Evolutionary conservation across 179 eudicot genomes (phyloP), one percentile per base, ranked within the genome.

Genomic region (Silene noctiflora): DNA sequence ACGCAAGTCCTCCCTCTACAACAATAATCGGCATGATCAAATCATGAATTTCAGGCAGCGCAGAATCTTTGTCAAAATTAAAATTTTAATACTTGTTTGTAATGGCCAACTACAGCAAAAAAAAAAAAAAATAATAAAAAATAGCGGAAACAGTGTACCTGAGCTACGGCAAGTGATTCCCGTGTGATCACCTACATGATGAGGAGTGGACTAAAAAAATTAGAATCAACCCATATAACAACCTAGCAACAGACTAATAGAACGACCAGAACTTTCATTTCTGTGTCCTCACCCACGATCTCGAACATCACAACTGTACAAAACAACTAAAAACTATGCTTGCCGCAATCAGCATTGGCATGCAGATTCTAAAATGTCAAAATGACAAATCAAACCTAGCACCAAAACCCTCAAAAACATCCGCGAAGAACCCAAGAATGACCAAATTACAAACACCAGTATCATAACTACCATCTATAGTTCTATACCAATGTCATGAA

Each of bases 161-260:
- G 96, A 27, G 93, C 96, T 58, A 81, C 86, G 73, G 83, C 77
- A 73, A 89, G 91, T 29, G 89, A 84, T 69, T 89, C 93, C 79
- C 81, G 86, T 12, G 82, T 89, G 77, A 91, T 91, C 75, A 91
- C 96, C 96, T 91, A 83, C 77, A 78, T 39, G 7, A 75, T 31
- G 5, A 6, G 3, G 78, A 44, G 51, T 2, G 7, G 75, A 21
- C 29, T 25, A 24, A 35, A 59, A 74, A 22, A n/a, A 63, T 14
- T 22, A 56, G 39, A 11, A 42, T 42, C 19, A 31, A 25, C 72
- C 11, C 13, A 46, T 22, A 27, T 39, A 19, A 4, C 64, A 69
- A 16, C 24, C 58, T 13, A 35, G 19, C 1, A 63, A 39, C 61
- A 55, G 4, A 11, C 61, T 5, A 39, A 33, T 5, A 33, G 7